Evolutionary conservation across 2,329 filamentous ascomycete species (phyloP), one percentile per base, ranked within the genome.

Genomic region (Xylaria sp.): DNA sequence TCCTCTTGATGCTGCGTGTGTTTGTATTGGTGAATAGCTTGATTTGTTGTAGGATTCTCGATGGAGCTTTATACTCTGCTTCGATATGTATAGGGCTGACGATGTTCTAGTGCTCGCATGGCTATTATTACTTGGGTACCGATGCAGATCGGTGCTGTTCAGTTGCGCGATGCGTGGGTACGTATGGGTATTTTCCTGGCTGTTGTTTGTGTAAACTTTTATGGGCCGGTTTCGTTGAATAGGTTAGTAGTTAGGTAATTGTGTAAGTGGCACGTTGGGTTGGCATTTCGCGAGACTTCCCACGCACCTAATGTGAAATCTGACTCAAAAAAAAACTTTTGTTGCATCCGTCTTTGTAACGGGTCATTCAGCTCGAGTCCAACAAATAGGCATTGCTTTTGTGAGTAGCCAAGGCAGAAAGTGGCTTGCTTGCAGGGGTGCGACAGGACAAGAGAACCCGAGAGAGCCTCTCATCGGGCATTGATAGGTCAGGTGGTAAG

Each of bases 121-220:
- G 38, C 15, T 38, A 23, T 35, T 13, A 11, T 33, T 47, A 7
- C 47, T 56, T 56, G 33, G 53, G 52, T 60, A 55, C 38, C n/a
- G 25, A 55, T 60, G 58, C 52, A 60, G 46, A 23, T 54, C 25
- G 31, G n/a, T 40, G 23, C 21, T 23, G 40, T 23, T 44, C 21
- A 15, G 25, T 44, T 41, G 38, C 13, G 19, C 23, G 38, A 41
- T 41, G 23, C 10, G 19, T n/a, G n/a, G n/a, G n/a, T n/a, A n/a
- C n/a, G n/a, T n/a, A n/a, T n/a, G n/a, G n/a, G n/a, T n/a, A n/a
- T n/a, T n/a, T n/a, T n/a, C n/a, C n/a, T n/a, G n/a, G n/a, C n/a
- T n/a, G n/a, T n/a, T n/a, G n/a, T n/a, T n/a, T n/a, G n/a, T n/a
- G n/a, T n/a, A n/a, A n/a, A n/a, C n/a, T n/a, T n/a, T n/a, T n/a